Evolutionary conservation across 2,329 filamentous ascomycete species (phyloP).

Genomic region (Exophiala calicioides): DNA sequence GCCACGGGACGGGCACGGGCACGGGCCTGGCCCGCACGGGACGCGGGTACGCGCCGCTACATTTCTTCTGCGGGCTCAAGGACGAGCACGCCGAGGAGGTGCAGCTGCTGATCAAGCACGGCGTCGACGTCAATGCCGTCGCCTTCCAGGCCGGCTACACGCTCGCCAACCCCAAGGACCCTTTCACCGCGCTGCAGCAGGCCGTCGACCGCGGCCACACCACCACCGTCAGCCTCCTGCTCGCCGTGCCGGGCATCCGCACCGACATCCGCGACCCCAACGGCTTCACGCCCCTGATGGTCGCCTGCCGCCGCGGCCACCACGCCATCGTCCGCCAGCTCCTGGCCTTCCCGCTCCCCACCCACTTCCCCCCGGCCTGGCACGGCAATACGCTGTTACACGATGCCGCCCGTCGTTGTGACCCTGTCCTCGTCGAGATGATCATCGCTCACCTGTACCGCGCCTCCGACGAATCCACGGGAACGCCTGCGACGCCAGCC

Average conservation of each 20-base stretch:
- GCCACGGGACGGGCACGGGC: conserved; percentile 19
- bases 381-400: conserved; percentile 28
- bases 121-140: conserved; percentile 25
- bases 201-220: conserved; percentile 23
- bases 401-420: conserved; percentile 26
- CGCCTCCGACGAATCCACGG: too few relatives aligned
- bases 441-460: conserved; percentile 18
- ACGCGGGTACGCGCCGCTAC: conserved; percentile 25
- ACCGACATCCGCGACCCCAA: conserved; percentile 19
- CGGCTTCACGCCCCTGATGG: conserved; percentile 24
- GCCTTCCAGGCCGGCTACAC: conserved; percentile 25
- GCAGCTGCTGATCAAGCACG: conserved; percentile 23
- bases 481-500: too few relatives aligned
- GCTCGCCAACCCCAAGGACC: conserved; percentile 15
- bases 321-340: conserved; percentile 24
- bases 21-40: conserved; percentile 25
- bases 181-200: conserved; percentile 24
- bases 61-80: conserved; percentile 29
- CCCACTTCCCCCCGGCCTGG: conserved; percentile 23
- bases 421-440: conserved; percentile 22
- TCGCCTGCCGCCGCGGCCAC: conserved; percentile 24
- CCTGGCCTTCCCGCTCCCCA: conserved; percentile 18
- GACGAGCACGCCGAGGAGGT: conserved; percentile 26
- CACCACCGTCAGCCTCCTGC: conserved; percentile 21
- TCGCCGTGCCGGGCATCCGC: conserved; percentile 14